Base-by-base conservation (phyloP, 2,329 filamentous ascomycete genomes). In the Aspergillus felis region DNA sequence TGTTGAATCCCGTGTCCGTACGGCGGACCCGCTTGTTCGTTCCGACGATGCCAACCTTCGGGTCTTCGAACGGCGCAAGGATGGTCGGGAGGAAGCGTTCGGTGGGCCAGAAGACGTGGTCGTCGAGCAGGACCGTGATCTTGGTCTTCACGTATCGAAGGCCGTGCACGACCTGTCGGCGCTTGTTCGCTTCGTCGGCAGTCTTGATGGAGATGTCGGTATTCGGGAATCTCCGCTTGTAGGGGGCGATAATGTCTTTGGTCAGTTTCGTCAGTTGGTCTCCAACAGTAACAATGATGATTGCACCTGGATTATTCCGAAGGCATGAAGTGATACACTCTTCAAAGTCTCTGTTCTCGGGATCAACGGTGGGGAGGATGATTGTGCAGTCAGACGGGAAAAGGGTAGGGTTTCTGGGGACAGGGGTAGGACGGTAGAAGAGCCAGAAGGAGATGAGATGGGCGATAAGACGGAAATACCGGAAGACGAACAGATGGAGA, bases 21-120 rank as follows among this genome's bases (percentile, higher is more conserved):
- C 81, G 78, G 5, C 73, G 71, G 6, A 84, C 82, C 0, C 76
- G 76, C 69, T 87, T 86, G 64, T 79, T 80, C 6, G 83, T 84
- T 0, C 80, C 84, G 0, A 85, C 84, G 7, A 81, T 73, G 1
- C 83, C 84, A 1, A 87, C 79, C 0, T 61, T 55, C 1, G 63
- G 54, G 32, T 85, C 72, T 50, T 78, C 75, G 61, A 80, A 79
- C 2, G 68, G 66, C 7, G 78, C 77, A 0, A 84, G 67, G 0
- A 80, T 59, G 0, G 75, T 69, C 0, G 64, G 49, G 1, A 85
- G 69, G 58, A 83, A 81, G 9, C 48, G 56, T 1, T 35, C 3
- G 2, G 56, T 54, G 1, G 74, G 72, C 82, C 81, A 84, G 63
- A 81, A 77, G 17, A 83, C 81, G 60, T 83, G 80, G 65, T 84